Conservation (phyloP, 2,329 filamentous ascomycete species). For the Penicillium sp. region DNA sequence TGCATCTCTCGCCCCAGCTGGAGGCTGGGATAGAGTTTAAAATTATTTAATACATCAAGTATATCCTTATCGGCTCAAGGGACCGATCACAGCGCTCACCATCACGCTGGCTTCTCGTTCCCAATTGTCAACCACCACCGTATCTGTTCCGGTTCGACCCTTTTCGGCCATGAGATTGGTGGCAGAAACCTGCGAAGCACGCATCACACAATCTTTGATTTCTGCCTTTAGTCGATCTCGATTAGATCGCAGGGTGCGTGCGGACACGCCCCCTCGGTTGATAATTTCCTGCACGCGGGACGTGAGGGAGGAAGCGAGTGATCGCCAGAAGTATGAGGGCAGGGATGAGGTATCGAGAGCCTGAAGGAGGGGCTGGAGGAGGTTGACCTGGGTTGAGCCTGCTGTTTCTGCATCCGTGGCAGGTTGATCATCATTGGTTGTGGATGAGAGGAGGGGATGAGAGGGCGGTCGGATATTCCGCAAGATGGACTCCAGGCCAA, state of each 20-base stretch:
- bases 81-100: conserved; percentile 77
- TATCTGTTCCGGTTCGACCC: conserved; percentile 43
- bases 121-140: conserved; percentile 62
- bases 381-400: conserved; percentile 40
- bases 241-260: conserved; percentile 76
- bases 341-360: conserved; percentile 86
- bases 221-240: conserved; percentile 72
- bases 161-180: conserved; percentile 50
- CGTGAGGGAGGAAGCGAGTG: conserved; percentile 75
- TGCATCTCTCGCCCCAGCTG: background rate
- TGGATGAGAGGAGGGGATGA: conserved; percentile 62
- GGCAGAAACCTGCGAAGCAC: conserved; percentile 69
- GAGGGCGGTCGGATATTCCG: conserved; percentile 65
- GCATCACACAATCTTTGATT: conserved; percentile 78
- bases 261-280: conserved; percentile 77
- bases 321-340: conserved; percentile 90
- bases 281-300: conserved; percentile 82
- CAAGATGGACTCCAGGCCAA: conserved; percentile 81
- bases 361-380: conserved; percentile 72
- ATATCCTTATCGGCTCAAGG: conserved; percentile 37
- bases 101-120: conserved; percentile 93
- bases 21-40: background rate
- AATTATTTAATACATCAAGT: background rate
- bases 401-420: conserved; percentile 24
- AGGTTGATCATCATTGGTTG: conserved; percentile 28